Evolutionary conservation across 2,329 filamentous ascomycete genomes (phyloP).

Genomic region (Podosphaera aphanis): DNA sequence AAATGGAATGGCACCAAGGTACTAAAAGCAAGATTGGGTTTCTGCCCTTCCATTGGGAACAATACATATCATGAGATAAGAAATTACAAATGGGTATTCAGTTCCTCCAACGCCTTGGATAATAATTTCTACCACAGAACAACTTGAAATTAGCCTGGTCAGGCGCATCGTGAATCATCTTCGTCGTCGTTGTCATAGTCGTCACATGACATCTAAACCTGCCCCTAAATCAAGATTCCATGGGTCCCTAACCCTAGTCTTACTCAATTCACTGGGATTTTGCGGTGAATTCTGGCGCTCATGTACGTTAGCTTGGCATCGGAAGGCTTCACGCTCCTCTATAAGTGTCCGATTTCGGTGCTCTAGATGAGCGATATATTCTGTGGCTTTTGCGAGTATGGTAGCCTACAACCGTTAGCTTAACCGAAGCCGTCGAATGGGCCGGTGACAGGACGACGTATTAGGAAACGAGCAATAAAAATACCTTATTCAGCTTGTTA

Average conservation of each 20-base stretch:
- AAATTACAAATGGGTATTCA: neutral
- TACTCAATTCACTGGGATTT: neutral
- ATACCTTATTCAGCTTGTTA: constrained; percentile 45
- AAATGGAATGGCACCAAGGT: too few species aligned
- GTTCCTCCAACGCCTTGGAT: neutral
- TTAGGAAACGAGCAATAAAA: neutral
- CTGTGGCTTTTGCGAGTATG: constrained; percentile 45
- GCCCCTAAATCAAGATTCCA: neutral
- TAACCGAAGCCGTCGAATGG: neutral
- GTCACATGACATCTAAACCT: neutral
- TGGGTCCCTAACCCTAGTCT: neutral
- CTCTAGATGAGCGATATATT: constrained; percentile 1
- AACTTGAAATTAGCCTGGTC: neutral
- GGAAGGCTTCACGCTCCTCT: neutral
- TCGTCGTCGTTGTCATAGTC: too few species aligned
- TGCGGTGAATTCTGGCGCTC: neutral
- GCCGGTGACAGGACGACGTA: neutral
- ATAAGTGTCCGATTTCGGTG: neutral
- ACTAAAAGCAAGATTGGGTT: neutral
- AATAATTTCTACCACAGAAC: neutral
- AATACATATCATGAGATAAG: neutral
- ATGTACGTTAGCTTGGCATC: neutral
- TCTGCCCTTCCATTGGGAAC: neutral
- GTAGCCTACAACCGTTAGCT: constrained; percentile 10
- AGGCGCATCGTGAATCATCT: neutral